phyloP scores from a whole-genome alignment of 257 asterid species.

The Lithospermum erythrorhizon region DNA sequence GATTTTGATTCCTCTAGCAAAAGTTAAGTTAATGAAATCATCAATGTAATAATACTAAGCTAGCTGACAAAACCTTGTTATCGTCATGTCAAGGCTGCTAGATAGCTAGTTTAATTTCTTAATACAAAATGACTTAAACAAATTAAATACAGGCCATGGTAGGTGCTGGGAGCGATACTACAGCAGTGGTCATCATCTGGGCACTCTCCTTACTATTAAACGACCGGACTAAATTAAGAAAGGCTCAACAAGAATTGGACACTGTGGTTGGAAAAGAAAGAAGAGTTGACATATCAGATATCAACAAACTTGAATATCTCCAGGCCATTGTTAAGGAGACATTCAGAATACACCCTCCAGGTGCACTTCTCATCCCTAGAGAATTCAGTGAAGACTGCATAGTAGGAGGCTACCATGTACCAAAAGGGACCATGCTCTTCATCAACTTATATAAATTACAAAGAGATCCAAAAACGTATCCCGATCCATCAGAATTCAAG shows the following conservation, averaged over 20 bases:
- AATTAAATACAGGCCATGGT: too few relatives aligned
- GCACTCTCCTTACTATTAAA: not conserved
- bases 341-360: not conserved
- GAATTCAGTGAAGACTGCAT: not conserved
- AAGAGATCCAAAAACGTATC: not conserved
- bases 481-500: not conserved
- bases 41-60: too few relatives aligned
- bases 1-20: too few relatives aligned
- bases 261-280: not conserved
- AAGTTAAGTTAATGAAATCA: too few relatives aligned
- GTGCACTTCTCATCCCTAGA: not conserved
- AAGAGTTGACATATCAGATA: not conserved
- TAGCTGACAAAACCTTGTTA: too few relatives aligned
- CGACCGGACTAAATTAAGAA: not conserved
- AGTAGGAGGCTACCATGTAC: not conserved
- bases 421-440: not conserved
- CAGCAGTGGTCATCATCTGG: too few relatives aligned
- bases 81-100: too few relatives aligned
- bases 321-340: slow-evolving; percentile 2
- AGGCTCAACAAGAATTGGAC: not conserved
- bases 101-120: too few relatives aligned
- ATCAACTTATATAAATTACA: not conserved
- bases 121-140: too few relatives aligned
- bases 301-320: not conserved
- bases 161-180: too few relatives aligned